These are phyloP conservation scores for Fagopyrum esculentum DNA, from an alignment of 148 eudicot species.

Conservation along the genomic window DNA sequence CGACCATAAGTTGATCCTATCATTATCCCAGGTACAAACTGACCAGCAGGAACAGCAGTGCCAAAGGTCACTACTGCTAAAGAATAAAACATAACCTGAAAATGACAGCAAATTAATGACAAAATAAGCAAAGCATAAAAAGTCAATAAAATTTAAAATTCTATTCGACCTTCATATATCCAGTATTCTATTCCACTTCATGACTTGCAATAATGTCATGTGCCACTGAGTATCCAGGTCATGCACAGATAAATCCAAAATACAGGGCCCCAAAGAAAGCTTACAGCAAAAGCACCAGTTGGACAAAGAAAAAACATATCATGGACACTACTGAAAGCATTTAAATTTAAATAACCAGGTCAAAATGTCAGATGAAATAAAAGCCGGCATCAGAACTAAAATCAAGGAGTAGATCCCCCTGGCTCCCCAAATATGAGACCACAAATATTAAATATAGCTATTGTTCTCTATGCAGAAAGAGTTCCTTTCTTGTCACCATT, in stretches of 20 bases:
- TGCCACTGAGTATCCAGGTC: not conserved
- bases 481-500: not conserved
- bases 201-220: not conserved
- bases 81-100: conserved; percentile 84
- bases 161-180: not conserved
- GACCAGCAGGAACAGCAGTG: conserved; percentile 98
- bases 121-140: not conserved
- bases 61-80: conserved; percentile 96
- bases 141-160: not conserved
- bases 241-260: not conserved
- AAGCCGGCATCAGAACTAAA: not conserved
- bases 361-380: not conserved
- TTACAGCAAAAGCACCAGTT: not conserved
- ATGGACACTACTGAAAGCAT: not conserved
- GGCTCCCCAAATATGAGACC: not conserved
- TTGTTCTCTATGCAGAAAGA: not conserved
- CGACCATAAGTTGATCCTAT: conserved; percentile 99
- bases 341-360: not conserved
- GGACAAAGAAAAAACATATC: not conserved
- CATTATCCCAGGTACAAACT: conserved; percentile 98
- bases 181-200: not conserved
- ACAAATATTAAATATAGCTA: not conserved
- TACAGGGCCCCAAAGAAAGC: not conserved
- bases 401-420: conserved; percentile 1
- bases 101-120: conserved; percentile 8